Percentiles rank a stretch among this genome's conserved stretches.
phyloP scores from a whole-genome alignment of 495 filamentous ascomycete genomes.

The Podospora bellae-mahoneyi region DNA sequence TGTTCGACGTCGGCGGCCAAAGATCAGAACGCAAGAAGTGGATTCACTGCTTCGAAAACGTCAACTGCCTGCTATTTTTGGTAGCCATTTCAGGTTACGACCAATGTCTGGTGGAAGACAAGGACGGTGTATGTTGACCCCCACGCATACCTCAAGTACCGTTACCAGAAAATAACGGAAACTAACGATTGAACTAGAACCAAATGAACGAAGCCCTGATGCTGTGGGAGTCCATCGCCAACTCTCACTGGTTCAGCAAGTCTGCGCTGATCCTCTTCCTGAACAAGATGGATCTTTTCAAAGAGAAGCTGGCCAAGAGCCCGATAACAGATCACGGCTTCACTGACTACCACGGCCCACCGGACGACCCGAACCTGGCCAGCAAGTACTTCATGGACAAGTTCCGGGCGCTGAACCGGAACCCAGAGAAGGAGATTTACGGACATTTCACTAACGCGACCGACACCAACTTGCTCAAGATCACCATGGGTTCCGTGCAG shows the following conservation, averaged over 20 bases:
- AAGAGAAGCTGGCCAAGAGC: slow-evolving; percentile 74
- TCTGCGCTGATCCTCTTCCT: slow-evolving; percentile 96
- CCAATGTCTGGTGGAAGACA: slow-evolving; percentile 94
- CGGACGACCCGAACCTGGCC: slow-evolving; percentile 55
- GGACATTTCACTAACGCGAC: slow-evolving; percentile 93
- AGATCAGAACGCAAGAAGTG: slow-evolving; percentile 98
- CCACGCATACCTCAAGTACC: neutral
- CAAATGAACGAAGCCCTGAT: slow-evolving; percentile 99
- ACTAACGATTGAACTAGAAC: slow-evolving; percentile 58
- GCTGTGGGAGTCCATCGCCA: slow-evolving; percentile 95
- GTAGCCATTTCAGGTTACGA: slow-evolving; percentile 97
- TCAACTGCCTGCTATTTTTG: slow-evolving; percentile 88
- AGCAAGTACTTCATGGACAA: slow-evolving; percentile 87
- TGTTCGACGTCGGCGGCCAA: slow-evolving; percentile 99
- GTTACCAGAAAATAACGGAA: neutral
- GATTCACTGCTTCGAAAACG: slow-evolving; percentile 99
- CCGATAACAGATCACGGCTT: slow-evolving; percentile 84
- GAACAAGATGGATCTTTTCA: slow-evolving; percentile 99
- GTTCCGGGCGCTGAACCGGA: slow-evolving; percentile 82
- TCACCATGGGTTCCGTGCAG: slow-evolving; percentile 95
- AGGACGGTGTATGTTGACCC: slow-evolving; percentile 74
- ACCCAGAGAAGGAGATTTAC: slow-evolving; percentile 84
- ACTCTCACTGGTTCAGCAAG: slow-evolving; percentile 95
- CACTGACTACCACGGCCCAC: slow-evolving; percentile 72
- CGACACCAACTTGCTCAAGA: slow-evolving; percentile 92